These are phyloP conservation scores for Ceratobasidium sp. DNA, from an alignment of 1,284 basidiomycete species.

Conservation along the genomic window DNA sequence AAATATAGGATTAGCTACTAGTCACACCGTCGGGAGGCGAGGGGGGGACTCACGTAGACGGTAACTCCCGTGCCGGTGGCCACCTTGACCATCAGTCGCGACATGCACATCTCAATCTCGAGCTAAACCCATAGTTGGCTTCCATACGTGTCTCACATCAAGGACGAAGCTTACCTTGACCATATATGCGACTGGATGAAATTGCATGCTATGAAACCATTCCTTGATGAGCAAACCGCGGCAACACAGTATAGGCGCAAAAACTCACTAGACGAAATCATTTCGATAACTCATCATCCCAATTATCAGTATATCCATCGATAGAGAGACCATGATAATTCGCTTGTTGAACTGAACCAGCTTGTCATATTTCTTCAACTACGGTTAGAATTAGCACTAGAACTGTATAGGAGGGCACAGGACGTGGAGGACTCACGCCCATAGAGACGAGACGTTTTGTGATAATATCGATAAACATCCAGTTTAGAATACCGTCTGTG, in stretches of 20 bases:
- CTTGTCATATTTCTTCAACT: constrained; percentile 46
- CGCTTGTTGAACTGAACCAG: constrained; percentile 47
- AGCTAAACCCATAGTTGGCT: constrained; percentile 27
- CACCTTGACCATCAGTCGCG: constrained; percentile 44
- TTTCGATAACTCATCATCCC: constrained; percentile 48
- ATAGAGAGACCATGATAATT: constrained; percentile 47
- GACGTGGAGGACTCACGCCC: constrained; percentile 29
- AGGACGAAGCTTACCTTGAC: constrained; percentile 41
- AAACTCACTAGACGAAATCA: constrained; percentile 42
- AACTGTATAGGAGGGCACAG: background rate
- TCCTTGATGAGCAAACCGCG: background rate
- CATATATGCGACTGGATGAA: constrained; percentile 47
- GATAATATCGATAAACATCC: constrained; percentile 47
- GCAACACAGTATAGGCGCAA: background rate
- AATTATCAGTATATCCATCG: constrained; percentile 48
- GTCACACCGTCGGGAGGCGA: no score
- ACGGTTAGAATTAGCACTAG: background rate
- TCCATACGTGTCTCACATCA: no score
- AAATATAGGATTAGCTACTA: background rate
- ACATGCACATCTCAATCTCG: constrained; percentile 47
- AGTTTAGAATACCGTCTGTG: constrained; percentile 48
- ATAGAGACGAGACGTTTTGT: constrained; percentile 46
- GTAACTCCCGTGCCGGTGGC: constrained; percentile 35
- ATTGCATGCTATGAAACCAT: constrained; percentile 36
- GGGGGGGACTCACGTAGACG: constrained; percentile 17